These are phyloP conservation scores for Castanea sativa DNA, from an alignment of 306 rosid genomes.

Conservation along the genomic window DNA sequence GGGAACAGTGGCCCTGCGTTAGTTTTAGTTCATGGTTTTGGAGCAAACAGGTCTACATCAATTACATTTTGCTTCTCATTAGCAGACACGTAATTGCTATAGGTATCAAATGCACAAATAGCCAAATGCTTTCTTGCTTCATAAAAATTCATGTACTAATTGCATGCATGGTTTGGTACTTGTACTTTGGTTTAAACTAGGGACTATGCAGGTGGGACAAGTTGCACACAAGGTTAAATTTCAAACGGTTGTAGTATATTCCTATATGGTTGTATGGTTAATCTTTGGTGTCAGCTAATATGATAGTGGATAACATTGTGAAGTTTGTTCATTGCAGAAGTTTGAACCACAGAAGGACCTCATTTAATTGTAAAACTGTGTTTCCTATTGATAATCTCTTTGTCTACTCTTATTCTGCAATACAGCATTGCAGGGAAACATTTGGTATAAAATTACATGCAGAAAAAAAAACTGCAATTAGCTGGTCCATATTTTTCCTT, in stretches of 20 bases:
- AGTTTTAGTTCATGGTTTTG: constrained; percentile 85
- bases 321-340: not conserved
- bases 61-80: constrained; percentile 46
- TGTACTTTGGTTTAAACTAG: not conserved
- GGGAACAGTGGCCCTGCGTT: constrained; percentile 80
- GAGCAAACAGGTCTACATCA: constrained; percentile 86
- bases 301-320: not conserved
- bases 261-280: not conserved
- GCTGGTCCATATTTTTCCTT: not conserved
- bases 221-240: not conserved
- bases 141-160: not conserved
- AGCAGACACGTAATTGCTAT: constrained; percentile 34
- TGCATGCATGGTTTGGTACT: not conserved
- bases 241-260: not conserved
- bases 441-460: not conserved
- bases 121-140: not conserved
- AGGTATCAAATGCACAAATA: constrained; percentile 38
- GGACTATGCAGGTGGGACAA: not conserved
- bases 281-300: not conserved
- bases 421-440: not conserved
- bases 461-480: not conserved
- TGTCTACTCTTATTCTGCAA: not conserved
- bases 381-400: not conserved
- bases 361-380: not conserved
- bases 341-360: not conserved